Evolutionary conservation across 2,329 filamentous ascomycete genomes (phyloP).

Genomic region (Colletotrichum gigasporum): DNA sequence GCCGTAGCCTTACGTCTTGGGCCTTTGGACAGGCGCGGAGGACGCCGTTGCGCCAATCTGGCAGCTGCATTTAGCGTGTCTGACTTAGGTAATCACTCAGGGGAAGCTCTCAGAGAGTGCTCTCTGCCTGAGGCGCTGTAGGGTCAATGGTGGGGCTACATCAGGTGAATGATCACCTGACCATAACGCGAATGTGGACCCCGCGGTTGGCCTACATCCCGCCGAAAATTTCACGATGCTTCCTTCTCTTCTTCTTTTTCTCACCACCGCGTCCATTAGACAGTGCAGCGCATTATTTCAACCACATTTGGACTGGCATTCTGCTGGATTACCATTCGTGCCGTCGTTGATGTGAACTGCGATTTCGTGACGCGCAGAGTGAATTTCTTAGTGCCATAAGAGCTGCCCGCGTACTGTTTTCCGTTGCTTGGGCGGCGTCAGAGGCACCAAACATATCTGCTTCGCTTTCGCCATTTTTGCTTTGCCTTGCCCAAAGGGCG

Average conservation of each 20-base stretch:
- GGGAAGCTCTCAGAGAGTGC: conserved; percentile 20
- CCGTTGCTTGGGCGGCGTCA: conserved; percentile 80
- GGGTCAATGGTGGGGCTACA: not conserved
- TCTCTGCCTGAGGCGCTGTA: no score
- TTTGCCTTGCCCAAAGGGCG: no score
- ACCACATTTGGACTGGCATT: conserved; percentile 70
- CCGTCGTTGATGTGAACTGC: conserved; percentile 65
- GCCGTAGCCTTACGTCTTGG: conserved; percentile 16
- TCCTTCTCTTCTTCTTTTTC: conserved; percentile 52
- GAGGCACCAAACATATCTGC: conserved; percentile 82
- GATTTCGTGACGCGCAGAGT: conserved; percentile 61
- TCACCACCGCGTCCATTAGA: conserved; percentile 79
- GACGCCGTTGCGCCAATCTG: not conserved
- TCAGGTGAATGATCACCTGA: conserved; percentile 17
- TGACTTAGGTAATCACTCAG: not conserved
- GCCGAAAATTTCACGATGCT: conserved; percentile 28
- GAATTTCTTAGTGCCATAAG: conserved; percentile 69
- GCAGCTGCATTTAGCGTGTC: not conserved
- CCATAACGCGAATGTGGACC: conserved; percentile 8
- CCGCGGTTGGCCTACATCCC: conserved; percentile 8
- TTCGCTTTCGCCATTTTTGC: no score
- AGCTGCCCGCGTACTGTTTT: conserved; percentile 69
- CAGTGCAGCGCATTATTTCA: conserved; percentile 81
- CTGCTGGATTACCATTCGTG: conserved; percentile 69
- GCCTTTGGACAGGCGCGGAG: not conserved